Conservation (phyloP, 345 rosid genomes). For the Brassica juncea region DNA sequence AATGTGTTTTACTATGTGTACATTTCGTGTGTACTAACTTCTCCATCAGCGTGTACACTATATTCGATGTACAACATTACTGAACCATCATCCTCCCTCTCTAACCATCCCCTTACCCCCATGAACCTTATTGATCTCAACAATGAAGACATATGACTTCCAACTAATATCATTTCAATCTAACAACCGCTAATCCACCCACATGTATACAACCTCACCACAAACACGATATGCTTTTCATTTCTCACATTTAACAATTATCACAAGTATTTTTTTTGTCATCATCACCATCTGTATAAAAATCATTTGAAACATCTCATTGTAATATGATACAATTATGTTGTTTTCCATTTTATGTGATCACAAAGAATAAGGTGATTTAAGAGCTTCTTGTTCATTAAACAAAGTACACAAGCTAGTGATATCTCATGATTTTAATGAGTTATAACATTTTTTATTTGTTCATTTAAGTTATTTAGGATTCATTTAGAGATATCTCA, state of each 20-base stretch:
- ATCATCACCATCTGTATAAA: not conserved
- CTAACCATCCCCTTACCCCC: not conserved
- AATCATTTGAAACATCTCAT: not conserved
- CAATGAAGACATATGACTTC: not conserved
- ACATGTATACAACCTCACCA: too few species aligned
- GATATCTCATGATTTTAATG: too few species aligned
- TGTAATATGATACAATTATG: not conserved
- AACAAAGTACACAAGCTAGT: too few species aligned
- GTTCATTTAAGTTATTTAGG: too few species aligned
- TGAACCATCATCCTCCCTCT: not conserved
- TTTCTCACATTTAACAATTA: too few species aligned
- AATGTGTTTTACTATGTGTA: not conserved
- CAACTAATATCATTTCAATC: not conserved
- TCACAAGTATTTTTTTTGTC: too few species aligned
- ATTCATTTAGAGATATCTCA: too few species aligned
- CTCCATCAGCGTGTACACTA: not conserved
- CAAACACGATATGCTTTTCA: too few species aligned
- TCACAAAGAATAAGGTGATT: not conserved
- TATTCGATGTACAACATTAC: not conserved
- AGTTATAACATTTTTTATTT: too few species aligned
- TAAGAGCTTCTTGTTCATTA: too few species aligned
- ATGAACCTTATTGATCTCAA: not conserved
- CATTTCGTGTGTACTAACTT: not conserved
- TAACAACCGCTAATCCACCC: not conserved
- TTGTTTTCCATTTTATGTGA: not conserved